Evolutionary conservation across 2,329 filamentous ascomycete genomes (phyloP).

Genomic region (Didymella keratinophila): DNA sequence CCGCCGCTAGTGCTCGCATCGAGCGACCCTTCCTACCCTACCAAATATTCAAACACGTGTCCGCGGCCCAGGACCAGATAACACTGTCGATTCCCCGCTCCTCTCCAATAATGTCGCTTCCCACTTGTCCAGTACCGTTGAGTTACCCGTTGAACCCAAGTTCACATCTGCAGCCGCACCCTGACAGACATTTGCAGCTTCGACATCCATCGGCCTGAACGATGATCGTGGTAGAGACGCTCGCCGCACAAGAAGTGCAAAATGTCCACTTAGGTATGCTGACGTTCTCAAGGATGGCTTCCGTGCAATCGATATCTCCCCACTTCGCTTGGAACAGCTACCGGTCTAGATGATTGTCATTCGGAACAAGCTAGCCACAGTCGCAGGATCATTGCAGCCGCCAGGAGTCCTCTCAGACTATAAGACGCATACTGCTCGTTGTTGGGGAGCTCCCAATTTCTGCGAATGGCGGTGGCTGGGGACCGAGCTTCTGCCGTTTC

Average conservation of each 20-base stretch:
- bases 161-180: not conserved
- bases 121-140: not conserved
- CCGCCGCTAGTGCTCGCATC: not conserved
- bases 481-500: not conserved
- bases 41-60: not conserved
- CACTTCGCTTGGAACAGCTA: not conserved
- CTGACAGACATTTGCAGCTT: not conserved
- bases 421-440: not conserved
- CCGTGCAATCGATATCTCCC: not conserved
- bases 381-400: not conserved
- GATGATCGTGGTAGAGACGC: not conserved
- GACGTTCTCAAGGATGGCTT: not conserved
- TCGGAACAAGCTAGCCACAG: not conserved
- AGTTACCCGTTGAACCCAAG: not conserved
- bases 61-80: not conserved
- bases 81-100: not conserved
- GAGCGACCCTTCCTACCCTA: not conserved
- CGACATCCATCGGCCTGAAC: not conserved
- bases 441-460: not conserved
- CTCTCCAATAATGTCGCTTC: not conserved
- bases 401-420: not conserved
- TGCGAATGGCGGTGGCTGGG: not conserved
- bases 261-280: not conserved
- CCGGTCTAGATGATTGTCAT: not conserved
- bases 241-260: not conserved